These are phyloP conservation scores for Yarrowia sp. DNA, from an alignment of 805 yeast species.

Conservation along the genomic window DNA sequence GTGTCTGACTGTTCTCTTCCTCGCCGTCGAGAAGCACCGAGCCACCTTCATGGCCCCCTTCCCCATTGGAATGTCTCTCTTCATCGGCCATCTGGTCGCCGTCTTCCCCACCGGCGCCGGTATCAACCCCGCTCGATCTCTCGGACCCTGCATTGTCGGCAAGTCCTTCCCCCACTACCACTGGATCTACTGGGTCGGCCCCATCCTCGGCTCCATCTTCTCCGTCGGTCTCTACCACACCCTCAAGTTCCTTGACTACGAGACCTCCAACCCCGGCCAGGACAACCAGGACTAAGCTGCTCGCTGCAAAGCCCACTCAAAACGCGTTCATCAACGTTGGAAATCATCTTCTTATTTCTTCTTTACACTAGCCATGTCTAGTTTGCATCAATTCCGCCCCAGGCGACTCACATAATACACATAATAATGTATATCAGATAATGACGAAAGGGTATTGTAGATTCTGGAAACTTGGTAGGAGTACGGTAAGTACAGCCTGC, in stretches of 20 bases:
- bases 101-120: constrained; percentile 92
- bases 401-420: background rate
- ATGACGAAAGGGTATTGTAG: background rate
- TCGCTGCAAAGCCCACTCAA: background rate
- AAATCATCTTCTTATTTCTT: background rate
- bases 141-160: constrained; percentile 82
- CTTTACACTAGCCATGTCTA: constrained; percentile 23
- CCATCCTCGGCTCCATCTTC: constrained; percentile 70
- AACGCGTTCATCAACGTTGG: constrained; percentile 2
- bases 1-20: constrained; percentile 76
- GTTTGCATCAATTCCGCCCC: constrained; percentile 12
- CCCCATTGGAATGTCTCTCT: constrained; percentile 80
- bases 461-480: no score
- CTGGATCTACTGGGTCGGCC: constrained; percentile 96
- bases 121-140: constrained; percentile 86
- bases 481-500: no score
- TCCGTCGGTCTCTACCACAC: constrained; percentile 73
- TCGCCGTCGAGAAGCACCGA: constrained; percentile 82
- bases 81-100: constrained; percentile 80
- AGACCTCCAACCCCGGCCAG: constrained; percentile 73
- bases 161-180: constrained; percentile 78
- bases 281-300: constrained; percentile 56
- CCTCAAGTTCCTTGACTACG: constrained; percentile 70
- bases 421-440: constrained; percentile 17
- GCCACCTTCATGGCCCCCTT: constrained; percentile 82